Percentiles rank a stretch among this genome's conserved stretches.
phyloP scores from a whole-genome alignment of 371 early-diverging fungal genomes.

The Thermomucor indicae-seudaticae region DNA sequence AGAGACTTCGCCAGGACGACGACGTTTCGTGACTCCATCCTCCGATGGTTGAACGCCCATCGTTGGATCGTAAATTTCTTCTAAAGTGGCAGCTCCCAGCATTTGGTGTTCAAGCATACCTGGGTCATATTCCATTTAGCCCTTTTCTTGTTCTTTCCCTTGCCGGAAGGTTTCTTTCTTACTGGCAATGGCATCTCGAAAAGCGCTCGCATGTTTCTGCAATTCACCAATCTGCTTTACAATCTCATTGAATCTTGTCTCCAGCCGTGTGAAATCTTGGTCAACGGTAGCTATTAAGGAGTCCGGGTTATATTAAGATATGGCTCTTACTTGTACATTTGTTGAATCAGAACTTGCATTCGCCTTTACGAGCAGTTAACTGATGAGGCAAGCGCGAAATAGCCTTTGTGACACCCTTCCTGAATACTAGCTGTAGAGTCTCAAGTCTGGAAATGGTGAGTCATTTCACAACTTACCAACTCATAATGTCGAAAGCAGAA shows the following conservation, averaged over 20 bases:
- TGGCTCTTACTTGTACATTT: background rate
- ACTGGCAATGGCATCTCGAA: constrained; percentile 72
- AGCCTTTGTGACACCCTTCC: constrained; percentile 24
- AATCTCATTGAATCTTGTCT: constrained; percentile 55
- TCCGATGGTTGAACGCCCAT: constrained; percentile 18
- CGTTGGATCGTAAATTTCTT: constrained; percentile 46
- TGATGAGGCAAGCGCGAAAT: constrained; percentile 30
- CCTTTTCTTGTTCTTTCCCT: too few species aligned
- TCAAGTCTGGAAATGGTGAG: too few species aligned
- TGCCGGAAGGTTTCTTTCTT: background rate
- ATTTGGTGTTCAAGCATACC: constrained; percentile 61
- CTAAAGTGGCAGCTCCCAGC: constrained; percentile 49
- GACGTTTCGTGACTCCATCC: constrained; percentile 33
- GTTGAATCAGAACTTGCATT: constrained; percentile 18
- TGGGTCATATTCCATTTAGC: constrained; percentile 2
- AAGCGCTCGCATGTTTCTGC: constrained; percentile 64
- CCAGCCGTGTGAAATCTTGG: constrained; percentile 58
- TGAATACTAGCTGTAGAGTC: too few species aligned
- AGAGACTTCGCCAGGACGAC: constrained; percentile 40
- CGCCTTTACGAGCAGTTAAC: constrained; percentile 33
- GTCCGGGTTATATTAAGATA: background rate
- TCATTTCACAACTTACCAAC: too few species aligned
- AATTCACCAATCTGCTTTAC: constrained; percentile 52
- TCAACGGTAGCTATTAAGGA: constrained; percentile 58
- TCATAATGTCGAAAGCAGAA: too few species aligned